phyloP scores from a whole-genome alignment of 139 green algal genomes.

The Limnomonas spitsbergensis region DNA sequence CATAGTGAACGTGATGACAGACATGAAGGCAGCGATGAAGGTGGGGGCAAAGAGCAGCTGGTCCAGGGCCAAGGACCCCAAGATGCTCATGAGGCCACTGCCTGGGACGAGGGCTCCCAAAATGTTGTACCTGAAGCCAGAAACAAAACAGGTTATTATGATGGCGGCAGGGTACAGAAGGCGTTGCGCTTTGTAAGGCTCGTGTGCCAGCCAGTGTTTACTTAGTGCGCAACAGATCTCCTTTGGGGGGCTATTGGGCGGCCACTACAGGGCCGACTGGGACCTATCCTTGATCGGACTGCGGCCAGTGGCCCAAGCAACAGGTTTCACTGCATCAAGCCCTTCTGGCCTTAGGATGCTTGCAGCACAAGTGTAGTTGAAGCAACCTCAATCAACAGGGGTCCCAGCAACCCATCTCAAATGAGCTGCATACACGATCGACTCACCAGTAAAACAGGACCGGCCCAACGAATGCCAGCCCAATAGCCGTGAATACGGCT shows the following conservation, averaged over 20 bases:
- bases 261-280: no score
- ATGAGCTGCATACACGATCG: no score
- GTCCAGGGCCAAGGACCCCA: conserved; percentile 50
- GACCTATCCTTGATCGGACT: no score
- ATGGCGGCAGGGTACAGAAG: neutral
- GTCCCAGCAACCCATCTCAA: no score
- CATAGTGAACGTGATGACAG: conserved; percentile 44
- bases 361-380: no score
- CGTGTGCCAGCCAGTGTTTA: no score
- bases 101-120: neutral
- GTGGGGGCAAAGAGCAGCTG: conserved; percentile 87
- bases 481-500: neutral
- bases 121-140: neutral
- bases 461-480: conserved; percentile 5
- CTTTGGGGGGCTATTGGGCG: no score
- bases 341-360: no score
- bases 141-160: neutral
- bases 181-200: neutral
- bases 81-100: neutral
- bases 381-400: neutral
- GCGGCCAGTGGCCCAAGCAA: no score
- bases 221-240: no score
- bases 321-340: no score
- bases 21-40: conserved; percentile 83
- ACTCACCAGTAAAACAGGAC: conserved; percentile 20